These are phyloP conservation scores for Bipolaris zeicola DNA, from an alignment of 2,329 filamentous ascomycete species.

Conservation along the genomic window DNA sequence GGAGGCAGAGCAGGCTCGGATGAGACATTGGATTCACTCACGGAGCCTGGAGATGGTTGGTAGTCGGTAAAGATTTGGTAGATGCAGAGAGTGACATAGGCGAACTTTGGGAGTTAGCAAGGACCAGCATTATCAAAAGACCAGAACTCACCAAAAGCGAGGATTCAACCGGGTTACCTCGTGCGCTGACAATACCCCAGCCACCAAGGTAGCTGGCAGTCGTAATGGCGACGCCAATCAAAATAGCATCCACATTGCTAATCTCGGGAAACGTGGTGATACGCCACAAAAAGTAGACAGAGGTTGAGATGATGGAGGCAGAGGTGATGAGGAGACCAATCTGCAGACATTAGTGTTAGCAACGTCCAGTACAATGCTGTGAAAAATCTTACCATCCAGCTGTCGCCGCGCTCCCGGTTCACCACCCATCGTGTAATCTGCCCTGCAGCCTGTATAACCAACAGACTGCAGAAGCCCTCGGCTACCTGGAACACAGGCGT, in stretches of 20 bases:
- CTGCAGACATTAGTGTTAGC: slow-evolving; percentile 57
- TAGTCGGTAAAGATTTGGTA: slow-evolving; percentile 99
- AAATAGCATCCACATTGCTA: slow-evolving; percentile 85
- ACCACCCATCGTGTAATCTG: slow-evolving; percentile 95
- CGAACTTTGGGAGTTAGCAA: slow-evolving; percentile 62
- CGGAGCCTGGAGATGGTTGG: slow-evolving; percentile 70
- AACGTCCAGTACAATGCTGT: background rate
- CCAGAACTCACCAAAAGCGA: slow-evolving; percentile 68
- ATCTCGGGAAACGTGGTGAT: slow-evolving; percentile 93
- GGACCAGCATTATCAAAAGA: background rate
- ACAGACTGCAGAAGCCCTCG: slow-evolving; percentile 93
- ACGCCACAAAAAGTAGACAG: slow-evolving; percentile 94
- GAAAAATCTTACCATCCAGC: slow-evolving; percentile 78
- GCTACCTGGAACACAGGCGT: slow-evolving; percentile 92
- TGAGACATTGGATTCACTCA: slow-evolving; percentile 58
- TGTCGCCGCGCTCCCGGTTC: slow-evolving; percentile 90
- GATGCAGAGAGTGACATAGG: slow-evolving; percentile 96
- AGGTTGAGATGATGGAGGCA: slow-evolving; percentile 88
- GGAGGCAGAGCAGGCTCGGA: slow-evolving; percentile 89
- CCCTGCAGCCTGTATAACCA: slow-evolving; percentile 93
- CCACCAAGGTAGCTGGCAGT: slow-evolving; percentile 90
- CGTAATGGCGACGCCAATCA: slow-evolving; percentile 92
- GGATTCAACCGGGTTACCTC: slow-evolving; percentile 93
- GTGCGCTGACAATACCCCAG: slow-evolving; percentile 91
- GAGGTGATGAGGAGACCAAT: slow-evolving; percentile 87